phyloP scores from a whole-genome alignment of 2,329 filamentous ascomycete genomes.

The Pseudogymnoascus sp. region DNA sequence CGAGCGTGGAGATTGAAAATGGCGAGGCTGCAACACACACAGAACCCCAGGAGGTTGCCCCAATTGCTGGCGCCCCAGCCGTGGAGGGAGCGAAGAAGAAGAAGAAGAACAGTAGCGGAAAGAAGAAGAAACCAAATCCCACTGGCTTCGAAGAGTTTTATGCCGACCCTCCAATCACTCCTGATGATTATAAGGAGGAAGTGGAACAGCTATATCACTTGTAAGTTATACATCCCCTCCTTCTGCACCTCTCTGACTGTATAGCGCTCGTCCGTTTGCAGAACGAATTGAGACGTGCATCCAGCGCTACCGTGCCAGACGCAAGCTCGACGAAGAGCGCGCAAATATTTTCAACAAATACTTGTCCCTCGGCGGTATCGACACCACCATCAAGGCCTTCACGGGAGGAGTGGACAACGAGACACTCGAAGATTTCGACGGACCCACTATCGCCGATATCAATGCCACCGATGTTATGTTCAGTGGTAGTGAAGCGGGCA shows the following conservation, averaged over 20 bases:
- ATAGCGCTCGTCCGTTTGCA: constrained; percentile 44
- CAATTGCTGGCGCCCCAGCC: neutral
- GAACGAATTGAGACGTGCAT: constrained; percentile 81
- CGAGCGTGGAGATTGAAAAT: neutral
- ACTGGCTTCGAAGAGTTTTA: constrained; percentile 75
- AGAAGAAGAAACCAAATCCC: constrained; percentile 25
- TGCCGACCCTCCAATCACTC: constrained; percentile 70
- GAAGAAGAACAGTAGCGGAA: constrained; percentile 32
- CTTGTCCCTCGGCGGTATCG: constrained; percentile 74
- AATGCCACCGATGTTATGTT: constrained; percentile 55
- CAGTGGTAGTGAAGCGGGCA: constrained; percentile 30
- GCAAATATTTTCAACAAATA: constrained; percentile 67
- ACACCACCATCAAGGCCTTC: constrained; percentile 53
- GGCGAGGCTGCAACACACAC: neutral
- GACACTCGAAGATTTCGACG: constrained; percentile 54
- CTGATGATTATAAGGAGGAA: constrained; percentile 59
- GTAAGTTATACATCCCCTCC: constrained; percentile 34
- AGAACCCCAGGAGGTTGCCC: neutral
- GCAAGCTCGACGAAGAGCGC: constrained; percentile 60
- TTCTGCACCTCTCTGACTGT: constrained; percentile 20
- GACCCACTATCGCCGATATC: constrained; percentile 55
- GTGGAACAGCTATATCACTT: constrained; percentile 54
- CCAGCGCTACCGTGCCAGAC: constrained; percentile 67
- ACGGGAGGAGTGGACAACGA: constrained; percentile 47
- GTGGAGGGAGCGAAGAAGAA: constrained; percentile 19